Base-by-base conservation (phyloP, 208 protist genomes). In the Endotrypanum monterogeii region DNA sequence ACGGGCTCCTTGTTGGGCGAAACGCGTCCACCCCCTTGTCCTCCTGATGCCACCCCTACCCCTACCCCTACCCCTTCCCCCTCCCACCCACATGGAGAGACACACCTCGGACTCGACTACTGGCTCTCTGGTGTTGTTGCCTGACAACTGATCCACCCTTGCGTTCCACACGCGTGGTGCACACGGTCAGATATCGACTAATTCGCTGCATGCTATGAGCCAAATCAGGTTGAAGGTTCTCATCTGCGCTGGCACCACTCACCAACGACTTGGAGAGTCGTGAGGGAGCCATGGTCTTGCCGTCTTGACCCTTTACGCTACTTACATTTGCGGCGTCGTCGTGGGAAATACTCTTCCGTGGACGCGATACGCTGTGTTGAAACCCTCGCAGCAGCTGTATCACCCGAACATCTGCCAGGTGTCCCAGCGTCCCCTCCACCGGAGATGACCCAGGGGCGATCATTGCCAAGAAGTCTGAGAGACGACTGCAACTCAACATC, bases 141-240 rank as follows among this genome's bases (percentile, higher is more conserved):
- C n/a, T n/a, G n/a, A n/a, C n/a, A n/a, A n/a, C n/a, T n/a, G n/a
- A n/a, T n/a, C n/a, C n/a, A n/a, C n/a, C n/a, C n/a, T n/a, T n/a
- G n/a, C n/a, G n/a, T 48, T 48, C 44, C 44, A 48, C 7, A 28
- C 30, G n/a, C 28, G 80, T 83, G 20, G 37, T 82, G 12, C 62
- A 62, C 52, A 48, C 44, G 9, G 58, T 60, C 14, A 88, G 55
- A 32, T 80, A 76, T 11, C 76, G 73, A 2, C 84, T 25, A 11
- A 88, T 71, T 0, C 77, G 79, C 65, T 83, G 77, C 2, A 83
- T 66, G 74, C 82, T 86, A 5, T 58, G 68, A 37, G 61, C 44
- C 8, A 28, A 67, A 25, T n/a, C 20, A 20, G 71, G 60, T 2
- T 67, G 67, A 55, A 8, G 11, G 28, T 41, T 61, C 39, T 74